Evolutionary conservation across 179 eudicot species (phyloP), one percentile per base, ranked within the genome.

Genomic region (Spinacia oleracea): DNA sequence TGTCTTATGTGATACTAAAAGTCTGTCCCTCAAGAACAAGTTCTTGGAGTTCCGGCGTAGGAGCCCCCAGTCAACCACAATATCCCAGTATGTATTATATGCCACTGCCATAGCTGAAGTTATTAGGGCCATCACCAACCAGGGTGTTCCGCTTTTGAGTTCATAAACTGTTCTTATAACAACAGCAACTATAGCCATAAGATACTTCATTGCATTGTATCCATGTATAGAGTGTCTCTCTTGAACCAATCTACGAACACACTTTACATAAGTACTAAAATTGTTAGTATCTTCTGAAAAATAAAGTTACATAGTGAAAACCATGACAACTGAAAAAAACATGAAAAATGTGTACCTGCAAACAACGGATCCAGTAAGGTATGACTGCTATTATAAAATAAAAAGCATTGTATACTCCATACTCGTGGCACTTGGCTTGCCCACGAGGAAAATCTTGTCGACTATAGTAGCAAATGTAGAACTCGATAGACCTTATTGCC

Each of bases 41-140:
- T 90, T 87, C 70, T 82, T 89, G 32, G 94, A 90, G 34, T 80
- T 81, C 51, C 84, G 73, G 29, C 86, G 86, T 31, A 90, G 74
- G 56, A 89, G 91, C 73, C 93, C 93, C 93, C 91, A 90, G 78
- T 90, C 93, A 27, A 88, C 77, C 7, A 86, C 86, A 20, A 90
- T 84, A 82, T 89, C 94, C 94, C 94, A 90, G 76, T 90, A 90
- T 42, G 88, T 89, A 71, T 90, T 90, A 18, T 82, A 77, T 46
- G 80, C 38, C 58, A 86, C 87, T 15, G 94, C 91, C 80, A 85
- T 77, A 77, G 82, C 81, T 31, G 97, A 90, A 82, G 80, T 81
- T 53, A 89, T 56, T 35, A 89, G 58, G 65, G 93, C 91, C 81
- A 87, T 59, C 55, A 89, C 85, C 79, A 80, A 77, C 97, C 89